Evolutionary conservation across 2,329 filamentous ascomycete species (phyloP), one percentile per base, ranked within the genome.

Genomic region (Colletotrichum agaves): DNA sequence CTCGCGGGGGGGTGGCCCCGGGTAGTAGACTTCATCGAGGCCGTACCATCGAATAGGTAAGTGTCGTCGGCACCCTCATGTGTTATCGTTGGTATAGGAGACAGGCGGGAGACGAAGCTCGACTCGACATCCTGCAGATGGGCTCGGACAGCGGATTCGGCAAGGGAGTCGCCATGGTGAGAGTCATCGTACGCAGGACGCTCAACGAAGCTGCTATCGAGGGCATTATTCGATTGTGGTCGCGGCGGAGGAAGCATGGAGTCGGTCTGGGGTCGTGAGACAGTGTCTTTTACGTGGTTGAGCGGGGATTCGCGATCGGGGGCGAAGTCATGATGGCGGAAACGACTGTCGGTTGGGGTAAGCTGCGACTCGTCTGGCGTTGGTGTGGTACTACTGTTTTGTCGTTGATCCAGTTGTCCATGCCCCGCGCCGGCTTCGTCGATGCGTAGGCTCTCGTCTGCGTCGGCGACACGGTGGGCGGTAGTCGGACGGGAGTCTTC

Each of bases 41-140:
- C 77, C 49, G 78, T 78, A 37, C 63, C 76, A 72, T 89, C 87
- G 72, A 89, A 89, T 53, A 88, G 77, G 73, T 83, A 90, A 23
- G 87, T 88, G 74, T 90, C 88, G 77, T 90, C 87, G 62, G 82
- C 75, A 53, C 83, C 86, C 70, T 79, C 79, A 37, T 80, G 78
- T 10, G 81, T 77, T 57, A 82, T 79, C 33, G 80, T 80, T 39
- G 81, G 82, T 52, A 89, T 82, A 12, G 88, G 88, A 7, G 88
- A 90, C 5, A 86, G 75, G 5, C 84, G 82, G 2, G 86, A 85
- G 61, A 89, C 75, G 73, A 91, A 91, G 78, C 88, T 91, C 37
- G 88, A 90, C 74, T 91, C 89, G 69, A 90, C 83, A 73, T 91
- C 88, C 72, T 86, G 83, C 19, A 91, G 76, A 73, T 90, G 87